Evolutionary conservation across 78 protist species (phyloP).

Genomic region (Cavenderia fasciculata): DNA sequence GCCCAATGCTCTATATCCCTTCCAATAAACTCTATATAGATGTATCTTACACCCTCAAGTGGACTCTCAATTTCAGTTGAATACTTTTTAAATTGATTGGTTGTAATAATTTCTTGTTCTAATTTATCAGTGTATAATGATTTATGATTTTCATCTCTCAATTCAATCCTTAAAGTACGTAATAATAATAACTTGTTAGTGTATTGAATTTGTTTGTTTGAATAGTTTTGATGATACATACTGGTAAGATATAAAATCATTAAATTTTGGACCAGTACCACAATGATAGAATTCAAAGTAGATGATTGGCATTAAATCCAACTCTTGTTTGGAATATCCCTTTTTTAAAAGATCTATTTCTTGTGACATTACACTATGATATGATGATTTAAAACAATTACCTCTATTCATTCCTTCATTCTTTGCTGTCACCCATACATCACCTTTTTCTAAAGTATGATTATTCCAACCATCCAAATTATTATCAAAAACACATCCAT

Average conservation of each 20-base stretch:
- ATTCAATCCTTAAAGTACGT: neutral
- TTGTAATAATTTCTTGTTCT: neutral
- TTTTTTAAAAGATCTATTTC: neutral
- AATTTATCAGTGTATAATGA: neutral
- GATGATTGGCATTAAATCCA: constrained; percentile 14
- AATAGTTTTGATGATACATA: neutral
- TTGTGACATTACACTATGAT: neutral
- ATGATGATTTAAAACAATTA: constrained; percentile 9
- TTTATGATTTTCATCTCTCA: neutral
- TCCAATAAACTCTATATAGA: neutral
- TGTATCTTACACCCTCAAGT: constrained; percentile 12
- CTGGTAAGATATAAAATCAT: neutral
- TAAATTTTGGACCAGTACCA: constrained; percentile 15
- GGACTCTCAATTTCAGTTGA: no score
- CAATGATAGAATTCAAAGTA: constrained; percentile 42
- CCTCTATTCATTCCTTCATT: constrained; percentile 4
- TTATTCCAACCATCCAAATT: neutral
- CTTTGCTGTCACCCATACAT: neutral
- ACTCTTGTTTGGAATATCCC: neutral
- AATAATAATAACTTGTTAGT: neutral
- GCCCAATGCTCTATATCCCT: constrained; percentile 21
- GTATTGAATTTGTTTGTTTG: neutral
- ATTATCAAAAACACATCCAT: constrained; percentile 23
- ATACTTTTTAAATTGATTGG: neutral
- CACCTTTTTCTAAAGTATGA: neutral